These are phyloP conservation scores for Aureobasidium musti DNA, from an alignment of 2,329 filamentous ascomycete species.

Conservation along the genomic window DNA sequence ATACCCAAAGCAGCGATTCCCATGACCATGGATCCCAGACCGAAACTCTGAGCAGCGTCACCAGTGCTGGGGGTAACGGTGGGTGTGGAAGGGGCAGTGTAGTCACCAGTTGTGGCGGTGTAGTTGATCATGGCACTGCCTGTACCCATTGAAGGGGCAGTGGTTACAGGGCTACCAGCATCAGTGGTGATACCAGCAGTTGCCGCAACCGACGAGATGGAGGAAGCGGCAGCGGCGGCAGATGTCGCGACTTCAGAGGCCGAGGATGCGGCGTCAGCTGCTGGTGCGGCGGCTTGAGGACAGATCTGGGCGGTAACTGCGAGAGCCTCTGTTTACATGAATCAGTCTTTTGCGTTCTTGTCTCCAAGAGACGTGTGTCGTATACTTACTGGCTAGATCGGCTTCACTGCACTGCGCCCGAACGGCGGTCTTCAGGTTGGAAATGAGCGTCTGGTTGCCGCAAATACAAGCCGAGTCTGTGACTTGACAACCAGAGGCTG, in stretches of 20 bases:
- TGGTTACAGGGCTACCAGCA: background rate
- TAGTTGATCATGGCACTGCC: slow-evolving; percentile 13
- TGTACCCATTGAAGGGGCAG: background rate
- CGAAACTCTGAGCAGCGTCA: slow-evolving; percentile 7
- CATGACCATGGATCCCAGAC: background rate
- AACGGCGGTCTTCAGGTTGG: background rate
- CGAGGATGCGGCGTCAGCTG: background rate
- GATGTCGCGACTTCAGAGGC: slow-evolving; percentile 7
- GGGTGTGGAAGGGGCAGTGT: slow-evolving; percentile 13
- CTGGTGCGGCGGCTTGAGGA: background rate
- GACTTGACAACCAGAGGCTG: slow-evolving; percentile 1
- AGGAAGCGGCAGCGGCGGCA: background rate
- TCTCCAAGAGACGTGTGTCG: no score
- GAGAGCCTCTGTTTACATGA: slow-evolving; percentile 7
- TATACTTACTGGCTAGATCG: slow-evolving; percentile 19
- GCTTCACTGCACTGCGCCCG: background rate
- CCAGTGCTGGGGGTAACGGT: background rate
- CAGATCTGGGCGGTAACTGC: slow-evolving; percentile 3
- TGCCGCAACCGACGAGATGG: slow-evolving; percentile 7
- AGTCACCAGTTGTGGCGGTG: slow-evolving; percentile 18
- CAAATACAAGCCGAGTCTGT: slow-evolving; percentile 23
- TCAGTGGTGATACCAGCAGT: slow-evolving; percentile 4
- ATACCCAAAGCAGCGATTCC: slow-evolving; percentile 15
- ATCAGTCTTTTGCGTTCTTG: background rate
- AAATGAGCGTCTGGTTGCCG: slow-evolving; percentile 7